phyloP scores from a whole-genome alignment of 106 monocot species.

The Dendrobium nobile region DNA sequence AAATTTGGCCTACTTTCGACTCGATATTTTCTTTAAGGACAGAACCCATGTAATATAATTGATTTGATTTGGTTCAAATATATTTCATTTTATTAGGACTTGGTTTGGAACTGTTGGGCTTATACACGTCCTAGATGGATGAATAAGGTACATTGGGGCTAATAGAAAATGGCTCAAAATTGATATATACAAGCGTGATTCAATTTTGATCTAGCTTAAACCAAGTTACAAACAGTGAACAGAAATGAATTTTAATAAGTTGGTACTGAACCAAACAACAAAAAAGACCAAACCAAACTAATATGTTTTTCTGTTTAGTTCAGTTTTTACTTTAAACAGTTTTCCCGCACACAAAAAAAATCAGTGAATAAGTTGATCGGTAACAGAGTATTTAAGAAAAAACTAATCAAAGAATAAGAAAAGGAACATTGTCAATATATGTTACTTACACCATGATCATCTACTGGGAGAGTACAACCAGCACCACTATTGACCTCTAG shows the following conservation, averaged over 20 bases:
- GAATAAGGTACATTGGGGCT: neutral
- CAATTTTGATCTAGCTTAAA: neutral
- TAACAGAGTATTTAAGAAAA: neutral
- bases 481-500: conserved; percentile 19
- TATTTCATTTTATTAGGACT: neutral
- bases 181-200: neutral
- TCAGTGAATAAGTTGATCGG: neutral
- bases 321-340: no score
- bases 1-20: neutral
- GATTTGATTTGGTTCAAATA: neutral
- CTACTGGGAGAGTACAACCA: conserved; percentile 20
- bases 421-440: neutral
- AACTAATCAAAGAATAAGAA: neutral
- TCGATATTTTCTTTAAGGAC: neutral
- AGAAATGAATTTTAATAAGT: neutral
- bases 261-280: neutral
- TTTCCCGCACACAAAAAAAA: neutral
- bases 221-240: neutral
- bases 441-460: conserved; percentile 37
- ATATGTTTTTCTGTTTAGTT: neutral
- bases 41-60: neutral
- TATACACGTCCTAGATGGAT: neutral
- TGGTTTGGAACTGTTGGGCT: neutral
- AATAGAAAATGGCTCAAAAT: neutral
- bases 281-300: neutral